Conservation (phyloP, 2,329 filamentous ascomycete species). For the Hypomyces rosellus region DNA sequence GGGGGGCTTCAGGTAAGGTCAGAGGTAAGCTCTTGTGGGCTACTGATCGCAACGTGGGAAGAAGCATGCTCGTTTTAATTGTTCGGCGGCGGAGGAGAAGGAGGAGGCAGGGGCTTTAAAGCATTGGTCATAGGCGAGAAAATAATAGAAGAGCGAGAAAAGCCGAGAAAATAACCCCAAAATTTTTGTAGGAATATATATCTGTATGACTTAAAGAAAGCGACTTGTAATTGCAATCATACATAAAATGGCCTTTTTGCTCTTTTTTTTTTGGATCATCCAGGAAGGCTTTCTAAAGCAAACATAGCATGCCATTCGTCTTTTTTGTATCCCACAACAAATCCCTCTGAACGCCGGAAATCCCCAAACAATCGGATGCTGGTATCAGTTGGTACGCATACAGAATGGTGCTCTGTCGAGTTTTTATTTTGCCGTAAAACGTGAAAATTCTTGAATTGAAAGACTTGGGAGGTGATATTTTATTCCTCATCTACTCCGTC, state of each 20-base stretch:
- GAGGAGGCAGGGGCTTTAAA: conserved; percentile 4
- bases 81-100: background rate
- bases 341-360: conserved; percentile 29
- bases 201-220: background rate
- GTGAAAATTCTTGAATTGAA: background rate
- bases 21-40: conserved; percentile 45
- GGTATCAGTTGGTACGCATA: conserved; percentile 29
- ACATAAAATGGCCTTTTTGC: background rate
- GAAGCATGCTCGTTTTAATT: conserved; percentile 6
- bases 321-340: conserved; percentile 20
- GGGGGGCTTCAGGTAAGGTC: conserved; percentile 40
- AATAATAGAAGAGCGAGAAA: background rate
- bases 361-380: conserved; percentile 26
- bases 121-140: background rate
- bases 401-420: conserved; percentile 16
- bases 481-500: conserved; percentile 27
- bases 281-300: conserved; percentile 17
- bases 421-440: background rate
- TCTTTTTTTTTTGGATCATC: conserved; percentile 18
- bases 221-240: background rate
- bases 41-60: conserved; percentile 23
- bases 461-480: conserved; percentile 1
- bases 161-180: background rate
- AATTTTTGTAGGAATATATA: background rate
- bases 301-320: conserved; percentile 20